These are phyloP conservation scores for Xylaria acuta DNA, from an alignment of 495 filamentous ascomycete genomes.

Conservation along the genomic window DNA sequence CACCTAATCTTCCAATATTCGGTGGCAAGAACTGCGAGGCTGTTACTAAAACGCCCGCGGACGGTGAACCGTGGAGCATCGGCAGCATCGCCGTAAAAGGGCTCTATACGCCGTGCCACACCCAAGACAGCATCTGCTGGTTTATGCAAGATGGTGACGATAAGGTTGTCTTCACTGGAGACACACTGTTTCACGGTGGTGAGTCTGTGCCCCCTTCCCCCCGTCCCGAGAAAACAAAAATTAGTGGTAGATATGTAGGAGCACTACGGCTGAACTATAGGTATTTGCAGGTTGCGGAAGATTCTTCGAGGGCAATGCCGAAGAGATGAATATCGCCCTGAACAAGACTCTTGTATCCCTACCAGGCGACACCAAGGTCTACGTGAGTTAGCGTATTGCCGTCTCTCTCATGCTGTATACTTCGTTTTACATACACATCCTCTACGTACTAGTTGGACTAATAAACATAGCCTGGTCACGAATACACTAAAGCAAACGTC, in stretches of 20 bases:
- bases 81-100: conserved; percentile 86
- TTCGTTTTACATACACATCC: too few species aligned
- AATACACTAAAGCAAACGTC: conserved; percentile 94
- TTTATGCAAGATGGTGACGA: conserved; percentile 81
- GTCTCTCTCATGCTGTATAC: not conserved
- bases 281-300: conserved; percentile 79
- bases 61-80: conserved; percentile 81
- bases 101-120: conserved; percentile 96
- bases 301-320: conserved; percentile 92
- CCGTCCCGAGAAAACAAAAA: not conserved
- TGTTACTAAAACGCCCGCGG: conserved; percentile 74
- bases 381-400: conserved; percentile 59
- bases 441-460: not conserved
- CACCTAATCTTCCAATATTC: conserved; percentile 69
- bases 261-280: conserved; percentile 13
- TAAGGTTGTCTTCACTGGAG: conserved; percentile 90
- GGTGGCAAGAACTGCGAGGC: conserved; percentile 86
- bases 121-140: conserved; percentile 96
- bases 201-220: conserved; percentile 21
- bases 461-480: conserved; percentile 77
- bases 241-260: not conserved
- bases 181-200: conserved; percentile 96
- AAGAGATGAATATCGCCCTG: conserved; percentile 90
- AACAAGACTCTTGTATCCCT: conserved; percentile 82
- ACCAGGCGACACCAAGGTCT: conserved; percentile 93